Base-by-base conservation (phyloP, 306 rosid genomes). In the Gastrolobium bilobum region DNA sequence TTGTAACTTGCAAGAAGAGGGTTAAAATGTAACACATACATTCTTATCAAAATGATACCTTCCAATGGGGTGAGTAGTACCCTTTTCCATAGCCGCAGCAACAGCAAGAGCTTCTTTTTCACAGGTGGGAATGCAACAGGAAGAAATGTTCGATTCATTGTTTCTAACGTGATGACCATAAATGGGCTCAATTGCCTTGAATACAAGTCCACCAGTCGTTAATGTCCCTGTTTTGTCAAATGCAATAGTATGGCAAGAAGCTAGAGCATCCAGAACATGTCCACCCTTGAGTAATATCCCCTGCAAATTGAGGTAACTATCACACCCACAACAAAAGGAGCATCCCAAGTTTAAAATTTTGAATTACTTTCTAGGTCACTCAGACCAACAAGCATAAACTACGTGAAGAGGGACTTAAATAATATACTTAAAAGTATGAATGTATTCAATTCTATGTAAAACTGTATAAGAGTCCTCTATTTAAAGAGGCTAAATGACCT, bases 21-120 rank as follows among this genome's bases (percentile, higher is more conserved):
- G 46, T 57, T 65, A 6, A 70, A 85, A 69, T 56, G 30, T 15
- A 37, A 65, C 58, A 71, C 26, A 68, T 69, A 34, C 8, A 81
- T 66, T 69, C 26, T 63, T 83, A 80, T 79, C 56, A 53, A 76
- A 79, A 73, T 40, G 54, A 73, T 81, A 95, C 99, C 99, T 92
- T 90, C 98, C 98, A 78, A 95, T 93, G 52, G 99, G 99, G 83
- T 95, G 98, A 68, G 99, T 91, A 76, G 96, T 93, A 71, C 98
- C 99, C 96, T 90, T 95, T 73, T 95, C 99, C 99, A 95, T 95
- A 42, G 98, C 98, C 42, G 99, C 93, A 59, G 99, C 99, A 68
- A 95, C 99, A 34, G 98, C 99, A 67, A 93, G 99, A 70, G 99
- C 99, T 88, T 93, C 96, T 66, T 91, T 93, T 84, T 95, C 99